phyloP scores from a whole-genome alignment of 768 basidiomycete species.

The Neoboletus subvelutipes region DNA sequence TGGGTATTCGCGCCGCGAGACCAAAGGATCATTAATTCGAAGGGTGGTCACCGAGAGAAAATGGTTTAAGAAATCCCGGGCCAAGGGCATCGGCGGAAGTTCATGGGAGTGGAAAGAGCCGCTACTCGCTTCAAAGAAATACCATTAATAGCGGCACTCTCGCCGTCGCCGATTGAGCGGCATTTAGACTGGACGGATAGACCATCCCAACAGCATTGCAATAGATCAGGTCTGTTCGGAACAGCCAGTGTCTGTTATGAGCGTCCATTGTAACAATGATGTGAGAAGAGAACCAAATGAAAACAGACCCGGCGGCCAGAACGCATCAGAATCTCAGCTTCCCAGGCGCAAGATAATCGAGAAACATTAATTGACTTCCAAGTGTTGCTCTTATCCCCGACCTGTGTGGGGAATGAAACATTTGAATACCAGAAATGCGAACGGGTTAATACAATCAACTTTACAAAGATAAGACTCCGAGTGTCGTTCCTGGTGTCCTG shows the following conservation, averaged over 20 bases:
- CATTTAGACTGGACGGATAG: neutral
- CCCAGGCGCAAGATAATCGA: neutral
- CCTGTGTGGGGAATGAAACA: neutral
- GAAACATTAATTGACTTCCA: neutral
- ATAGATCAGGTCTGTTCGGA: conserved; percentile 1
- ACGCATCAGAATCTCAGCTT: neutral
- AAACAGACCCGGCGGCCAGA: neutral
- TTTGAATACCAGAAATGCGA: neutral
- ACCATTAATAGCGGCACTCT: neutral
- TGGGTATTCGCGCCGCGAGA: neutral
- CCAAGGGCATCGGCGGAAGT: neutral
- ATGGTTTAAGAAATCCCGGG: neutral
- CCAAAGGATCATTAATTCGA: neutral
- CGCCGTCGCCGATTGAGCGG: conserved; percentile 7
- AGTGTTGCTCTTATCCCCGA: conserved; percentile 1
- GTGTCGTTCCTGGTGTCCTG: conserved; percentile 16
- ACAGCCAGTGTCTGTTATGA: neutral
- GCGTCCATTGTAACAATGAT: neutral
- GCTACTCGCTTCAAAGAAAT: neutral
- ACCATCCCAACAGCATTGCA: neutral
- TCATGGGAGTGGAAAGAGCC: neutral
- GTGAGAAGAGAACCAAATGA: neutral
- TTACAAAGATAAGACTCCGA: neutral
- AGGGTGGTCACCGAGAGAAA: neutral
- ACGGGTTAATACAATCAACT: neutral